A percentile compares a stretch with the other conserved stretches of the same genome.
Conservation (phyloP, 1,284 basidiomycete genomes). For the Apiotrichum akiyoshidainum region DNA sequence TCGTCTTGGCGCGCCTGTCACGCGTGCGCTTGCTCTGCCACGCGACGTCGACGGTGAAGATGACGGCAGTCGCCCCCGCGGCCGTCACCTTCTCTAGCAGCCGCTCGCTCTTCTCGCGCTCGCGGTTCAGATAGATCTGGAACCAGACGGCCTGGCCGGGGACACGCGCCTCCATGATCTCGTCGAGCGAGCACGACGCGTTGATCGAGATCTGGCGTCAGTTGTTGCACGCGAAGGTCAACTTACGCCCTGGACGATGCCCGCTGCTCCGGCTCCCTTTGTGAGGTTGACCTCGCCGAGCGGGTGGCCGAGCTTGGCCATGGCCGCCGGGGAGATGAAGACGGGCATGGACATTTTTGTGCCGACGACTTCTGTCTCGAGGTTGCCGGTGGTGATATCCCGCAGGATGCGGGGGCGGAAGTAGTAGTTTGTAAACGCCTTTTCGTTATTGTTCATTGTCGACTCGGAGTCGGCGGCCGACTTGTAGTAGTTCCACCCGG, state of each 20-base stretch:
- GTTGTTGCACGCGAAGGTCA: conserved; percentile 42
- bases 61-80: conserved; percentile 63
- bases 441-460: conserved; percentile 45
- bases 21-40: conserved; percentile 82
- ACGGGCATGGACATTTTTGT: conserved; percentile 69
- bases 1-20: conserved; percentile 57
- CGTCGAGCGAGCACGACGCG: conserved; percentile 54
- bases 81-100: conserved; percentile 54
- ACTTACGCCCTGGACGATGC: conserved; percentile 74
- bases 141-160: conserved; percentile 48
- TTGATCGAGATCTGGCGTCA: conserved; percentile 46
- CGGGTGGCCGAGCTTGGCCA: conserved; percentile 85
- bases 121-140: conserved; percentile 59
- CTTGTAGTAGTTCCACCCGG: conserved; percentile 23
- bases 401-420: conserved; percentile 54
- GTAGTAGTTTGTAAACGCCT: conserved; percentile 53
- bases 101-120: conserved; percentile 53
- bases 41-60: conserved; percentile 87
- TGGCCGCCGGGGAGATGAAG: conserved; percentile 78
- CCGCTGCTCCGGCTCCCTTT: conserved; percentile 63
- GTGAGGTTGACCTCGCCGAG: conserved; percentile 82
- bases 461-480: conserved; percentile 22
- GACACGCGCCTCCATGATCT: conserved; percentile 53
- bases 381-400: conserved; percentile 32
- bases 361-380: conserved; percentile 63